phyloP scores from a whole-genome alignment of 2,329 filamentous ascomycete species.

The Aspergillus sp. region DNA sequence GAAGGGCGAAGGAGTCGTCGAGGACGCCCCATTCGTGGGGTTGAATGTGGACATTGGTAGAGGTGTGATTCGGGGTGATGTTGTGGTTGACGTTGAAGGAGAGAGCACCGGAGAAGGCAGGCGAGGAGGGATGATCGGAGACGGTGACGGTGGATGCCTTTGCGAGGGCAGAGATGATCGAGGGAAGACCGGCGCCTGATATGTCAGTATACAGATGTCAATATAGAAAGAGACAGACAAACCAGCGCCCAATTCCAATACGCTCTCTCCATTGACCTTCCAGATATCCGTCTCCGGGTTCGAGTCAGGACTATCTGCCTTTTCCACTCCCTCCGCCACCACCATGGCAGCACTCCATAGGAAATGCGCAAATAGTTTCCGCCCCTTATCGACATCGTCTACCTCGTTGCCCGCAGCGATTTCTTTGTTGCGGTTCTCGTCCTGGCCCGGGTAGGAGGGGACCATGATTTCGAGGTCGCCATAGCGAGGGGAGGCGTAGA shows the following conservation, averaged over 20 bases:
- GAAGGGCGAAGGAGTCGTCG: constrained; percentile 31
- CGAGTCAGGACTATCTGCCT: constrained; percentile 15
- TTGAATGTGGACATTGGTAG: constrained; percentile 31
- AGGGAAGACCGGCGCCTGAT: constrained; percentile 38
- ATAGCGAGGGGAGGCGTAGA: constrained; percentile 44
- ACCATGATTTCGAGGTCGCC: constrained; percentile 37
- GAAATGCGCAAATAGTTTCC: constrained; percentile 55
- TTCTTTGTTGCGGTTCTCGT: constrained; percentile 15
- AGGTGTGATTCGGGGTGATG: background rate
- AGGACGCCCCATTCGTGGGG: constrained; percentile 53
- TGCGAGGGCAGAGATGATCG: constrained; percentile 32
- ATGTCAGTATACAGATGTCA: background rate
- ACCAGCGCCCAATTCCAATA: constrained; percentile 60
- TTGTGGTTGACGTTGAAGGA: constrained; percentile 45
- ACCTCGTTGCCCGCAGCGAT: constrained; percentile 6
- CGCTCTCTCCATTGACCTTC: constrained; percentile 45
- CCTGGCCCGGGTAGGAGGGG: constrained; percentile 39
- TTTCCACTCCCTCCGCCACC: constrained; percentile 38
- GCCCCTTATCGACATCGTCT: constrained; percentile 38
- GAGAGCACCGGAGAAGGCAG: constrained; percentile 39
- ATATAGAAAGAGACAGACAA: constrained; percentile 24
- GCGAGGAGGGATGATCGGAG: constrained; percentile 47
- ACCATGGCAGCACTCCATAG: constrained; percentile 52
- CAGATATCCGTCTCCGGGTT: constrained; percentile 26
- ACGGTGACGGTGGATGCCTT: constrained; percentile 39